A percentile compares a stretch with the other conserved stretches of the same genome.
Evolutionary conservation across 148 eudicot species (phyloP).

Genomic region (Bassia scoparia): DNA sequence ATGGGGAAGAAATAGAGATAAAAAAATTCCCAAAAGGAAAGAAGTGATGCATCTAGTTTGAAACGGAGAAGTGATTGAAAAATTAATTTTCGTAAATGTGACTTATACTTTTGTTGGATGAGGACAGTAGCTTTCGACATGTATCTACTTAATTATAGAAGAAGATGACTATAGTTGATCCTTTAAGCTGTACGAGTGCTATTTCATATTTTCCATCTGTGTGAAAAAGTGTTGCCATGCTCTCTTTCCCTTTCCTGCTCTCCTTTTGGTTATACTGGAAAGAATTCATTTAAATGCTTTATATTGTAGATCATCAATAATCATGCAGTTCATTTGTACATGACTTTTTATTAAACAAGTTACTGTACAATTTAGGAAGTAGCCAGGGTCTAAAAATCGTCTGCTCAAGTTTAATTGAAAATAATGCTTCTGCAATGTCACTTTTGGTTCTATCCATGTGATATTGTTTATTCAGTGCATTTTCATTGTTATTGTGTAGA

Average conservation of each 20-base stretch:
- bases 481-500: neutral
- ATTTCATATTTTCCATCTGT: neutral
- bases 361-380: neutral
- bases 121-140: neutral
- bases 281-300: neutral
- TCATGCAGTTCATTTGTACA: neutral
- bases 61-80: too few species aligned
- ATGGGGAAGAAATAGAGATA: too few species aligned
- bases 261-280: neutral
- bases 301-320: neutral
- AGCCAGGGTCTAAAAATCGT: neutral
- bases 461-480: too few species aligned
- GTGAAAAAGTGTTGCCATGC: neutral
- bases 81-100: too few species aligned
- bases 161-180: neutral
- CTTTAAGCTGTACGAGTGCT: neutral
- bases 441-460: neutral
- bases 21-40: too few species aligned
- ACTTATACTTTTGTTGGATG: neutral
- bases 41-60: too few species aligned
- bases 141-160: too few species aligned
- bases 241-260: neutral
- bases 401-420: neutral
- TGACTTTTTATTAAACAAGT: neutral
- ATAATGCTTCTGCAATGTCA: neutral